Base-by-base conservation (phyloP, 768 basidiomycete genomes). In the Neoboletus magnificus region DNA sequence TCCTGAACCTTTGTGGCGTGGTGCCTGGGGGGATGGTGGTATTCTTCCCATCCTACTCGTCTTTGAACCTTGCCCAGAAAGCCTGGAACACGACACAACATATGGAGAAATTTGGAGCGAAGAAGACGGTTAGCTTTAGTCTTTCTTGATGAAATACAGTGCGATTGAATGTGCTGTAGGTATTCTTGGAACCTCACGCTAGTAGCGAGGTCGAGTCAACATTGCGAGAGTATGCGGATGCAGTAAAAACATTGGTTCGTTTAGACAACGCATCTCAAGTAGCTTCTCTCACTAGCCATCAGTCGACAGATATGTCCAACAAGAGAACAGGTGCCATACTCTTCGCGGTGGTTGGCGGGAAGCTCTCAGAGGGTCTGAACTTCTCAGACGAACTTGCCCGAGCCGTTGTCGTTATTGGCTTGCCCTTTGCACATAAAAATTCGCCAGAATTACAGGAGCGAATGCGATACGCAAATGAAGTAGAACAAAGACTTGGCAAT, bases 311-410 rank as follows among this genome's bases (percentile, higher is more conserved):
- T 46, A 10, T 23, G 30, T 60, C 68, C 33, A 56, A 62, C 66
- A 69, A 71, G 73, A 58, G 66, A 65, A 71, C 71, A 1, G 93
- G 93, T 16, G 91, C 92, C 3, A 69, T 99, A 37, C 75, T 99
- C 5, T 87, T 98, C 52, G 96, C 97, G 2, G 97, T 98, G 11
- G 87, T 98, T 27, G 95, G 95, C 18, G 96, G 94, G 27, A 98
- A 98, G 68, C 80, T 99, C n/a, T 95, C 93, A 0, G 97, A 99
- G 73, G 96, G 95, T 9, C 69, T 86, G 37, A 86, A 87, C 62
- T 88, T 88, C 64, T 80, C 85, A 20, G 89, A 93, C 67, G 80
- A 85, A 46, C 82, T 92, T 16, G 93, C 94, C 3, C 86, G 94
- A 30, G 88, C 85, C 12, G 91, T 97, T 23, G 76, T 94, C 30